Evolutionary conservation across 768 basidiomycete genomes (phyloP), one percentile per base, ranked within the genome.

Genomic region (Rhodotorula toruloides): DNA sequence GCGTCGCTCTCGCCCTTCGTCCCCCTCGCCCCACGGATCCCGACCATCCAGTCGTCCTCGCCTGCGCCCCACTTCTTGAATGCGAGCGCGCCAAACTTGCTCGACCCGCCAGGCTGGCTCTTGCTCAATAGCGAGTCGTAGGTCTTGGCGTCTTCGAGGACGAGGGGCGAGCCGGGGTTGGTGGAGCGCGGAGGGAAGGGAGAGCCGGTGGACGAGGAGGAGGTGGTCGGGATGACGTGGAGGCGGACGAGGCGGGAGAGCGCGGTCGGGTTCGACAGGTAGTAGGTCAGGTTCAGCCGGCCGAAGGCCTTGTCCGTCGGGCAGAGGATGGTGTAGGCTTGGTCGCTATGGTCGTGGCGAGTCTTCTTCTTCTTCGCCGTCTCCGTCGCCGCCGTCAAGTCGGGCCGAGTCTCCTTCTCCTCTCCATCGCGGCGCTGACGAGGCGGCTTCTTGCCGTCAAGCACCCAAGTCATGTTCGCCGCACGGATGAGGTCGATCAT

Each of bases 241-340:
- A 67, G 59, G 5, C 48, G 53, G 50, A 71, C 47, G 48, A 71
- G 70, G 27, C 34, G 27, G 49, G 58, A 11, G 53, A 65, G 67
- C 4, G 56, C 39, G 43, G 58, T 40, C 8, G 71, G 63, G 32
- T 60, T 21, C 9, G 58, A 25, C 39, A 42, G 54, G 58, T 71
- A 71, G 50, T 53, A 67, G 0, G 91, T 91, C 63, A 98, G 77
- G 79, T 98, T 93, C 77, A 88, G 79, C 29, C 83, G 79, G 76
- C 91, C 87, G 82, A 98, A 96, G 0, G 94, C 92, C 63, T 88
- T 87, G 74, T 99, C 96, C 11, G 85, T 84, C 6, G 96, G 96
- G 71, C 89, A 92, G 29, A 99, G 81, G 8, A 99, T 77, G 3
- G 91, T 94, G 87, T 93, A 98, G 7, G 87, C 86, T 8, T 43